Evolutionary conservation across 345 rosid species (phyloP), one percentile per base, ranked within the genome.

Genomic region (Rubroshorea leprosula): DNA sequence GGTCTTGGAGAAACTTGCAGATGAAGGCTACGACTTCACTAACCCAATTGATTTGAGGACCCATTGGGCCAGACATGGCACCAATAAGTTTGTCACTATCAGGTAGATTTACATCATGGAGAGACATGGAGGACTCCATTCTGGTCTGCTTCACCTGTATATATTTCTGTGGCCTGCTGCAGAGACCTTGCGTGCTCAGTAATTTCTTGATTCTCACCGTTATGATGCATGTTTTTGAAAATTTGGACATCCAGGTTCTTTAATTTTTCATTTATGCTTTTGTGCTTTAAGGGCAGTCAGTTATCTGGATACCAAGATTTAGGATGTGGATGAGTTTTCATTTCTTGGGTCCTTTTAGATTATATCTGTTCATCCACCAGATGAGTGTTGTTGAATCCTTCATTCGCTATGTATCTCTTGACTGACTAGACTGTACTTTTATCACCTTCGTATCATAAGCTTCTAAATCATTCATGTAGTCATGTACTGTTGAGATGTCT

Each of bases 61-160:
- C 51, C 87, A 93, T 71, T 93, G 99, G 99, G 97, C 99, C 4
- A 87, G 84, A 76, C 99, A 93, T 75, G 99, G 99, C 35, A 93
- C 99, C 67, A 89, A 89, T 83, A 93, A 90, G 90, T 89, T 89
- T 27, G 96, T 93, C 72, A 93, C 99, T 2, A 93, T 93, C 85
- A 93, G 96, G 78, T 93, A 89, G 89, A 65, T 64, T 69, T 55
- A 56, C 35, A 52, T 54, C 23, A 60, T 56, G 21, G 46, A 63
- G 47, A 46, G 65, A 17, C 43, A 51, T 20, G 52, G 46, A 68
- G 57, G 54, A 48, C 67, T 55, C 57, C 55, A 13, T 26, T 55
- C 51, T 69, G 79, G 75, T 72, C 76, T 73, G 75, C 57, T 51
- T 67, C 64, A 60, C 68, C 51, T 76, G 78, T 80, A 68, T 68